Evolutionary conservation across 2,329 filamentous ascomycete species (phyloP).

Genomic region (Colletotrichum sp.): DNA sequence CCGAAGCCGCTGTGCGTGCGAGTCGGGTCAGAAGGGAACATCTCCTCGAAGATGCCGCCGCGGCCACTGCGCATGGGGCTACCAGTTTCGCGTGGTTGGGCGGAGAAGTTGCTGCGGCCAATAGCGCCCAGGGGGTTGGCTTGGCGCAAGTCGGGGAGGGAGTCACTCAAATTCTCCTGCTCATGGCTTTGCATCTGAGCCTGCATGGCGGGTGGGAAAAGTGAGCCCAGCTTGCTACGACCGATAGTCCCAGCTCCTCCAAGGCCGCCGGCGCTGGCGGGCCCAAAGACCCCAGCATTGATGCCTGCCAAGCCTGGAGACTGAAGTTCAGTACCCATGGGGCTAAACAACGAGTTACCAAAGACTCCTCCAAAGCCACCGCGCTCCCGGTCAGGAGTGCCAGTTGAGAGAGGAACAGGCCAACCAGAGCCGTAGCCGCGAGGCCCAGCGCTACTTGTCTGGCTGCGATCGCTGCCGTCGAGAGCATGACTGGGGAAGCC

Average conservation of each 20-base stretch:
- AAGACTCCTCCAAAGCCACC: slow-evolving; percentile 64
- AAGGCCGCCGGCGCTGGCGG: slow-evolving; percentile 57
- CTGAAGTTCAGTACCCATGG: slow-evolving; percentile 74
- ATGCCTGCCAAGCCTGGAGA: slow-evolving; percentile 71
- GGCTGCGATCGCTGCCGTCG: slow-evolving; percentile 86
- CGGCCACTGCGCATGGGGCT: slow-evolving; percentile 63
- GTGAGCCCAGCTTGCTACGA: slow-evolving; percentile 82
- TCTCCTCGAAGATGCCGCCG: slow-evolving; percentile 57
- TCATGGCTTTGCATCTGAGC: slow-evolving; percentile 83
- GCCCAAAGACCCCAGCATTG: slow-evolving; percentile 72
- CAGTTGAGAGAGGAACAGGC: slow-evolving; percentile 63
- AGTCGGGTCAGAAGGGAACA: slow-evolving; percentile 46
- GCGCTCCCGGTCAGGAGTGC: slow-evolving; percentile 72
- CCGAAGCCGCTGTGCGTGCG: slow-evolving; percentile 32
- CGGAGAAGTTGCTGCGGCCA: slow-evolving; percentile 63
- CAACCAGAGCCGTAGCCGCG: slow-evolving; percentile 75
- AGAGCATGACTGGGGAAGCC: slow-evolving; percentile 56
- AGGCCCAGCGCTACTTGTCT: slow-evolving; percentile 86
- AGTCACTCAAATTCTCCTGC: slow-evolving; percentile 63
- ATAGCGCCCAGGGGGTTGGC: slow-evolving; percentile 70
- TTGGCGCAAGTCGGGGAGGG: slow-evolving; percentile 64
- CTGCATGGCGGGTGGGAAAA: slow-evolving; percentile 91
- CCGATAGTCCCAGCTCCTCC: slow-evolving; percentile 70
- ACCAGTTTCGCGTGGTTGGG: slow-evolving; percentile 60
- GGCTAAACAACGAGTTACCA: slow-evolving; percentile 80